A percentile compares a stretch with the other conserved stretches of the same genome.
phyloP scores from a whole-genome alignment of 1,139 yeast genomes.

The Kazachstania sp. region DNA sequence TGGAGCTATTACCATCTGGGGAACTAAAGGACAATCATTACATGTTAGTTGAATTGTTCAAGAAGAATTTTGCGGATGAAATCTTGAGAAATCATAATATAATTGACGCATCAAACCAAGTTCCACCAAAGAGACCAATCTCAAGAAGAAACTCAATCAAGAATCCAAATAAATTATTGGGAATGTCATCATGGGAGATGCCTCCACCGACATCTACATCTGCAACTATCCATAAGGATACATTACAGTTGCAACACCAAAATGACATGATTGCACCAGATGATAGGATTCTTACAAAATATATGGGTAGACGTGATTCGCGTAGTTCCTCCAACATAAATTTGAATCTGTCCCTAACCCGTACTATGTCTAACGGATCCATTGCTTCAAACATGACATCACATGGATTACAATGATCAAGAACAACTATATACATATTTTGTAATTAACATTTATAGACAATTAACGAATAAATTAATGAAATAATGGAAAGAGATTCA shows the following conservation, averaged over 20 bases:
- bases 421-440: not conserved
- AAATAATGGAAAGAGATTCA: no score
- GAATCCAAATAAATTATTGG: not conserved
- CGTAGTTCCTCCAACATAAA: not conserved
- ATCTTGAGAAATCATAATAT: constrained; percentile 34
- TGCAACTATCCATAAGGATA: not conserved
- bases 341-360: not conserved
- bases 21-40: constrained; percentile 56
- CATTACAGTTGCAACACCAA: not conserved
- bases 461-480: no score
- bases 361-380: not conserved
- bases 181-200: not conserved
- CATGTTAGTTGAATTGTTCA: constrained; percentile 54
- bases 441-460: not conserved
- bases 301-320: not conserved
- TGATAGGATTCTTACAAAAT: not conserved
- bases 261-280: not conserved
- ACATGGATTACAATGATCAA: not conserved
- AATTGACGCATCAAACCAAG: constrained; percentile 15
- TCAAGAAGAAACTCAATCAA: constrained; percentile 2
- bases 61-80: constrained; percentile 62
- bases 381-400: not conserved
- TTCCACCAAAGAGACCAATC: not conserved
- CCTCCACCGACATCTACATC: not conserved
- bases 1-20: constrained; percentile 47